Evolutionary conservation across 768 basidiomycete species (phyloP).

Genomic region (Gyrodon lividus): DNA sequence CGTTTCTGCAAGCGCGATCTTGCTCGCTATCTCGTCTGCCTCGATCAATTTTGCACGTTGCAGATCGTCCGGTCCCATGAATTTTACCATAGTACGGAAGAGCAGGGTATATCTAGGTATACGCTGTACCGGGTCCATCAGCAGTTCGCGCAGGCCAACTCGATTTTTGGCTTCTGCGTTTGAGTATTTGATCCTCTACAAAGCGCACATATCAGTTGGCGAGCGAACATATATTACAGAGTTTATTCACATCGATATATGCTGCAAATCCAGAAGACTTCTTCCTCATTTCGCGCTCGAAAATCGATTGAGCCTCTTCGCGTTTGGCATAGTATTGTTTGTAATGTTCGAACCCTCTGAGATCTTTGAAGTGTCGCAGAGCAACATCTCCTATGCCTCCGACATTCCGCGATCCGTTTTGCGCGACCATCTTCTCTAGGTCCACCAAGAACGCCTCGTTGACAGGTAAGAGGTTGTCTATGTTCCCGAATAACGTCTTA

Average conservation of each 20-base stretch:
- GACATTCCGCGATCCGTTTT: slow-evolving; percentile 53
- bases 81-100: slow-evolving; percentile 89
- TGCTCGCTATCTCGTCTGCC: slow-evolving; percentile 84
- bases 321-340: slow-evolving; percentile 89
- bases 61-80: slow-evolving; percentile 75
- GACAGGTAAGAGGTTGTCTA: slow-evolving; percentile 85
- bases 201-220: slow-evolving; percentile 9
- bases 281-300: slow-evolving; percentile 79
- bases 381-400: slow-evolving; percentile 82
- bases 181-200: slow-evolving; percentile 84
- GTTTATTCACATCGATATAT: slow-evolving; percentile 76
- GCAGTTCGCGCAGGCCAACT: slow-evolving; percentile 83
- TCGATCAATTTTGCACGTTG: slow-evolving; percentile 79
- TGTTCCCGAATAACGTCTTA: slow-evolving; percentile 90
- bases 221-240: slow-evolving; percentile 7
- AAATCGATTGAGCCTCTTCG: slow-evolving; percentile 88
- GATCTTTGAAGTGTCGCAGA: slow-evolving; percentile 80
- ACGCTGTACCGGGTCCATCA: slow-evolving; percentile 96
- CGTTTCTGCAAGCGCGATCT: slow-evolving; percentile 88
- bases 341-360: slow-evolving; percentile 87
- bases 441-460: slow-evolving; percentile 85
- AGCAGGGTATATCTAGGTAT: slow-evolving; percentile 93
- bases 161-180: slow-evolving; percentile 72
- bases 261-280: slow-evolving; percentile 78
- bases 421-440: slow-evolving; percentile 73